Evolutionary conservation across 148 eudicot species (phyloP).

Genomic region (Fallopia convolvulus): DNA sequence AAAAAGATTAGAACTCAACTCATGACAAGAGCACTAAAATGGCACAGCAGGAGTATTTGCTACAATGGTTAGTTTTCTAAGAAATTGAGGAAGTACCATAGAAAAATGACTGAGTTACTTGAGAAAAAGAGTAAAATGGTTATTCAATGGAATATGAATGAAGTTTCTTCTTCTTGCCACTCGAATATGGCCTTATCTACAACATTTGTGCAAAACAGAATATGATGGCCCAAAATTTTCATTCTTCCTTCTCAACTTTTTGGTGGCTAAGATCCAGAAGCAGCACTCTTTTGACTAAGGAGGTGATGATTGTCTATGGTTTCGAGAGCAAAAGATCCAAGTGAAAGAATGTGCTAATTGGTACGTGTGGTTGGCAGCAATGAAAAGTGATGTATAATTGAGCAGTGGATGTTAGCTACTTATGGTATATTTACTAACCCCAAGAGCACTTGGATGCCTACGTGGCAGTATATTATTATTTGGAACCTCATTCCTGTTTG

Average conservation of each 20-base stretch:
- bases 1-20: not conserved
- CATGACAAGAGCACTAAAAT: not conserved
- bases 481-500: not conserved
- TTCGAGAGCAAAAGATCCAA: not conserved
- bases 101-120: not conserved
- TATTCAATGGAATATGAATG: not conserved
- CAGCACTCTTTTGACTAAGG: not conserved
- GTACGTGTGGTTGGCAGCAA: not conserved
- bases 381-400: not conserved
- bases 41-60: not conserved
- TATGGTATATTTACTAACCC: not conserved
- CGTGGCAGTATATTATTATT: not conserved
- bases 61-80: not conserved
- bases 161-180: not conserved
- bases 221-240: not conserved
- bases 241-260: not conserved
- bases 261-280: not conserved
- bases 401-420: not conserved
- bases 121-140: not conserved
- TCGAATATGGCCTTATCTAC: not conserved
- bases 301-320: not conserved
- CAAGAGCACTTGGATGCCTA: not conserved
- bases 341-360: not conserved
- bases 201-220: not conserved
- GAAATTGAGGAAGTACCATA: not conserved